Conservation (phyloP, 257 asterid genomes). For the Capsicum pubescens region DNA sequence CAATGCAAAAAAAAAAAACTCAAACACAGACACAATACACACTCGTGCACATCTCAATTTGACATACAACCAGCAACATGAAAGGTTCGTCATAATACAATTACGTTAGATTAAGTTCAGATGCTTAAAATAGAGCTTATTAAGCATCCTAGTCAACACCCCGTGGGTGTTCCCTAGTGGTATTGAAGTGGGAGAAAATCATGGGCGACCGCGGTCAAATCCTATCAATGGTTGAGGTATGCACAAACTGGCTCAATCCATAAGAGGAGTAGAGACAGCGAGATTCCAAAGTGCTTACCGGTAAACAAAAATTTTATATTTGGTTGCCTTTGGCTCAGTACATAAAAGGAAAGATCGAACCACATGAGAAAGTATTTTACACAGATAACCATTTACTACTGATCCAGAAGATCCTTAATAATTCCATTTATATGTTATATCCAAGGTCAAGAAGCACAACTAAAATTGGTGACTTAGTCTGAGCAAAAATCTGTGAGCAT, state of each 20-base stretch:
- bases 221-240: background rate
- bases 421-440: background rate
- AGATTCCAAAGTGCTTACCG: background rate
- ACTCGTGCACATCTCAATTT: background rate
- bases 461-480: background rate
- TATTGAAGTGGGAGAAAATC: background rate
- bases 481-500: background rate
- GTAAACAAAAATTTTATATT: background rate
- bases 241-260: background rate
- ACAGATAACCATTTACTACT: background rate
- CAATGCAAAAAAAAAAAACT: background rate
- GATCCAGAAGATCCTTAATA: background rate
- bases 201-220: background rate
- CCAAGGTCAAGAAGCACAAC: background rate
- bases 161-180: background rate
- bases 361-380: background rate
- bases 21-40: background rate
- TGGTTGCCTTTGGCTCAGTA: background rate
- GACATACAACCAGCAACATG: background rate
- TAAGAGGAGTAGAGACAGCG: background rate
- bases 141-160: background rate
- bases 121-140: background rate
- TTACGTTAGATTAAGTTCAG: background rate
- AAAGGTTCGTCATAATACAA: background rate
- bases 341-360: background rate